Evolutionary conservation across 441 rosid species (phyloP), one percentile per base, ranked within the genome.

Genomic region (Populus tomentosa): DNA sequence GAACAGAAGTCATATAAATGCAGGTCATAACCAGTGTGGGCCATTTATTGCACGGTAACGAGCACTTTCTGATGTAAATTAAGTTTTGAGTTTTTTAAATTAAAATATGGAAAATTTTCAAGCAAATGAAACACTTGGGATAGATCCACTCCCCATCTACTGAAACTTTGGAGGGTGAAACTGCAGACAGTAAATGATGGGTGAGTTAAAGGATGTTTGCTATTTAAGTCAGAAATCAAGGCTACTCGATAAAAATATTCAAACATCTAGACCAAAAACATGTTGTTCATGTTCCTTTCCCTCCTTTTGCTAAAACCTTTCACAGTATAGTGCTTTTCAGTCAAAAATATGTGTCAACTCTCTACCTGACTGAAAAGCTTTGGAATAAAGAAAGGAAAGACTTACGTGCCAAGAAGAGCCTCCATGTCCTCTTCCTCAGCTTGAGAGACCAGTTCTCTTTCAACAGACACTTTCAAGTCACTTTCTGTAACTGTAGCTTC

Each of bases 401-500:
- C 97, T 69, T 90, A 93, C 98, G 94, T 94, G 84, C 92, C 94
- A 77, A 96, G 85, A 77, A 96, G 96, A 82, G 98, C 98, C 86
- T 96, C 99, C 97, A 93, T 91, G 81, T 96, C 98, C 86, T 94
- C 98, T 87, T 97, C 98, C 88, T 94, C 98, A 2, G 91, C 97
- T 84, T 97, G 99, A 77, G 98, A 94, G 78, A 97, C 99, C 46
- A 97, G 88, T 76, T 94, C 99, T 76, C 83, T 92, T 86, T 97
- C 98, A 82, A 97, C 95, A 77, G 91, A 90, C 79, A 97, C 98
- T 86, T 93, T 88, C 86, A 93, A 70, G 71, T 92, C 98, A 77
- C 83, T 87, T 86, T 90, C 97, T 73, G 88, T 80, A 71, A 82
- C 89, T 70, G 86, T 59, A 86, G 86, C 87, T 77, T 74, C 82